Evolutionary conservation across 2,329 filamentous ascomycete genomes (phyloP).

Genomic region (Colletotrichum sp.): DNA sequence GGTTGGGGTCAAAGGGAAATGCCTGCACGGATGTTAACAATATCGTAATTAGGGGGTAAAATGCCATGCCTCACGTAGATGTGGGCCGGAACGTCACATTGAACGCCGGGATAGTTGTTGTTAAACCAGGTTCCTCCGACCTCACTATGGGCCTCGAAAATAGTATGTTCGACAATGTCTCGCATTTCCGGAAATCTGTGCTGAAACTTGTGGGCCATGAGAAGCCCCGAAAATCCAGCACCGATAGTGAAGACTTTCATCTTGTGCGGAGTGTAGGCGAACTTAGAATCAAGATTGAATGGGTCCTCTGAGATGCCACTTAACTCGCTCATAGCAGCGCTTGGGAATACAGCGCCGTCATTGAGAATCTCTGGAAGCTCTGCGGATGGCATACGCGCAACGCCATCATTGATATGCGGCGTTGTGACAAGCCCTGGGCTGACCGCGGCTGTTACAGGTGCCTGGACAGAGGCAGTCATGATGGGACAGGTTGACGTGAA

Average conservation of each 20-base stretch:
- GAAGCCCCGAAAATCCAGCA: conserved; percentile 34
- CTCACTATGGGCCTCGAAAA: conserved; percentile 33
- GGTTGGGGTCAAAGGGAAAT: conserved; percentile 62
- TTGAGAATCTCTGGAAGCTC: conserved; percentile 2
- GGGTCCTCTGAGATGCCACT: conserved; percentile 25
- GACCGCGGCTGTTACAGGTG: neutral
- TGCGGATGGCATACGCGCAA: neutral
- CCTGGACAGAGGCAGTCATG: conserved; percentile 12
- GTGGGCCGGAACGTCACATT: conserved; percentile 29
- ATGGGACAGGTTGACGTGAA: neutral
- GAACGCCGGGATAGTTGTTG: conserved; percentile 33
- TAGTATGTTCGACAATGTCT: conserved; percentile 24
- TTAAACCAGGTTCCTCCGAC: conserved; percentile 38
- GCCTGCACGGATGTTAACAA: conserved; percentile 19
- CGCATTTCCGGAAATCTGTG: conserved; percentile 35
- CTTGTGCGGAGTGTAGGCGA: conserved; percentile 32
- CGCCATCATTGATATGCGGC: neutral
- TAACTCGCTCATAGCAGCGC: neutral
- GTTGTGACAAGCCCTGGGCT: neutral
- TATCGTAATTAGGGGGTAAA: neutral
- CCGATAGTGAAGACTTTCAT: conserved; percentile 38
- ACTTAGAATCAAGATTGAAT: conserved; percentile 27
- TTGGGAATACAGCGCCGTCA: neutral
- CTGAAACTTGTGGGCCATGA: conserved; percentile 40
- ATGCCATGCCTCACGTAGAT: conserved; percentile 18